A percentile compares a stretch with the other conserved stretches of the same genome.
These are phyloP conservation scores for Tulasnella sp. DNA, from an alignment of 768 basidiomycete species.

Conservation along the genomic window DNA sequence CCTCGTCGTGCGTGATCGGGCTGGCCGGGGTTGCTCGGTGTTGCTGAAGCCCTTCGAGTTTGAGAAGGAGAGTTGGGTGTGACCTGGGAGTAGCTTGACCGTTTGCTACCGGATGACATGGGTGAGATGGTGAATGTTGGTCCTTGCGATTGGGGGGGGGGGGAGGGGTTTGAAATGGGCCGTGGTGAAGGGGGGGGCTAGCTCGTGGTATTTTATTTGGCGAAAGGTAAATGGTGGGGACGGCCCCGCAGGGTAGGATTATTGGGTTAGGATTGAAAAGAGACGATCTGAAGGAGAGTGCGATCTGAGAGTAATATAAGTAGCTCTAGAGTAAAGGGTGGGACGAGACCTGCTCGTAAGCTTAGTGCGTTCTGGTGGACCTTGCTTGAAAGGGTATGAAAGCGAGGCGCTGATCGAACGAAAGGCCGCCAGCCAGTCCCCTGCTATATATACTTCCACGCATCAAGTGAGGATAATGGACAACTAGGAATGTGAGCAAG, in stretches of 20 bases:
- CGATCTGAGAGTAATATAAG: background rate
- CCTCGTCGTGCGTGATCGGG: background rate
- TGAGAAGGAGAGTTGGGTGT: background rate
- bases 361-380: background rate
- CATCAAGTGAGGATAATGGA: background rate
- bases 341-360: background rate
- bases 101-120: background rate
- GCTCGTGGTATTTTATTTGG: no score
- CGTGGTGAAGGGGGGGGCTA: no score
- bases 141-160: background rate
- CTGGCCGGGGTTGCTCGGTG: background rate
- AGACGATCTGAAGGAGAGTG: background rate
- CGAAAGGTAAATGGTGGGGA: no score
- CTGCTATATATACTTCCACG: background rate
- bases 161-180: no score
- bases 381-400: slow-evolving; percentile 4
- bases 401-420: background rate
- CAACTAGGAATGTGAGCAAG: background rate
- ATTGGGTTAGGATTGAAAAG: background rate
- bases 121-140: background rate
- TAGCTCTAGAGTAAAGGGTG: slow-evolving; percentile 1
- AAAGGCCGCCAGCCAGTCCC: background rate
- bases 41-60: background rate
- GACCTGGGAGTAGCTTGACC: background rate
- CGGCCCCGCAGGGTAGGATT: no score